phyloP scores from a whole-genome alignment of 1,139 yeast genomes.

The Suhomyces anneliseae region DNA sequence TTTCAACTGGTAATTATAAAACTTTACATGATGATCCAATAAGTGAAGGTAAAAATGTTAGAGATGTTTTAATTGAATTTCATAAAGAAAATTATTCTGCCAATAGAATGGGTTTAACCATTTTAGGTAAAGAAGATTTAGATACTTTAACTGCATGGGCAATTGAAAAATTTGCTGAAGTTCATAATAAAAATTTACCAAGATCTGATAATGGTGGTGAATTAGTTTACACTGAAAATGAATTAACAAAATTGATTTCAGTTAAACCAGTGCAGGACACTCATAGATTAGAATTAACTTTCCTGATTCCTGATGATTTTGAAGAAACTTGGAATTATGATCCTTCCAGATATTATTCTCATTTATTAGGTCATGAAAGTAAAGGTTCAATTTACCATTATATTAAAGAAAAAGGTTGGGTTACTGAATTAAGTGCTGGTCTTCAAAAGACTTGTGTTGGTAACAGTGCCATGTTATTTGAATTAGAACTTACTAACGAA shows the following conservation, averaged over 20 bases:
- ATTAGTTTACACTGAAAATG: conserved; percentile 36
- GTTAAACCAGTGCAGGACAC: conserved; percentile 85
- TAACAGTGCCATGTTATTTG: conserved; percentile 63
- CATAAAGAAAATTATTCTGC: conserved; percentile 65
- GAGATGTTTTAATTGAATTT: conserved; percentile 65
- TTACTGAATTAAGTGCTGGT: conserved; percentile 76
- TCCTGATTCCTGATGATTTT: conserved; percentile 73
- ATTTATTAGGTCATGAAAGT: conserved; percentile 89
- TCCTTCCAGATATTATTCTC: conserved; percentile 73
- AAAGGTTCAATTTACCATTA: conserved; percentile 74
- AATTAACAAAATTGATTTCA: conserved; percentile 54
- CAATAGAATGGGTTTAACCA: conserved; percentile 82
- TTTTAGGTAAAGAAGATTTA: conserved; percentile 78
- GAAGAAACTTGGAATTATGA: conserved; percentile 61
- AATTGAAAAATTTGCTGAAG: conserved; percentile 59
- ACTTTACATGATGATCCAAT: conserved; percentile 62
- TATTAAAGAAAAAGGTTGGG: conserved; percentile 77
- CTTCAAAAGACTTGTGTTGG: conserved; percentile 68
- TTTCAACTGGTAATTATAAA: conserved; percentile 69
- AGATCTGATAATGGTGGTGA: conserved; percentile 48
- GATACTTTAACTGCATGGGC: conserved; percentile 74
- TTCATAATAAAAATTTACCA: conserved; percentile 56
- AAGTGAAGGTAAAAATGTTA: conserved; percentile 51
- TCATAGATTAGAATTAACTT: conserved; percentile 64
- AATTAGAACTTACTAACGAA: conserved; percentile 69